Conservation (phyloP, 176 grass and related monocot species). For the Panicum miliaceum region DNA sequence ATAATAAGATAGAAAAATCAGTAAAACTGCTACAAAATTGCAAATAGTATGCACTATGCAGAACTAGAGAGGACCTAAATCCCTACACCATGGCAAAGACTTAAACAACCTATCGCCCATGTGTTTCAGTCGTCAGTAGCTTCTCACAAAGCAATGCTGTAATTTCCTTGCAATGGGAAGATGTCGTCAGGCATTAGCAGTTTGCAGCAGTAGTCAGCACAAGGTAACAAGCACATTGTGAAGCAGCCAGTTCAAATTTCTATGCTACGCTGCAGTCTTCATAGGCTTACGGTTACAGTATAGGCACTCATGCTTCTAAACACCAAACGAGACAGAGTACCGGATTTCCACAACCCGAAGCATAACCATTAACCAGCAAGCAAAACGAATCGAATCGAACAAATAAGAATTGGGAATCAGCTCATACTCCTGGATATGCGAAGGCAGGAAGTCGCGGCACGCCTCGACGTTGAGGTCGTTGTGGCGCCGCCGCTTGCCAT, state of each 20-base stretch:
- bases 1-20: too few relatives aligned
- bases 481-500: conserved; percentile 57
- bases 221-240: conserved; percentile 4
- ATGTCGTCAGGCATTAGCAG: not conserved
- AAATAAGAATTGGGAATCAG: not conserved
- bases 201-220: not conserved
- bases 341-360: not conserved
- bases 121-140: not conserved
- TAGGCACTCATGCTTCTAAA: not conserved
- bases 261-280: not conserved
- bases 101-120: not conserved
- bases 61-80: not conserved
- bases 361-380: not conserved
- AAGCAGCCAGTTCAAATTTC: conserved; percentile 10
- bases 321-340: not conserved
- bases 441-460: conserved; percentile 67
- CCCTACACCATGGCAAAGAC: not conserved
- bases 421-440: conserved; percentile 67
- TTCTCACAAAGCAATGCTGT: not conserved
- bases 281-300: not conserved
- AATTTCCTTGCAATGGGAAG: not conserved
- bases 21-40: too few relatives aligned
- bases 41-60: not conserved
- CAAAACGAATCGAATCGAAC: conserved; percentile 18
- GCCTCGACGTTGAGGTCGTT: conserved; percentile 54